Evolutionary conservation across 768 basidiomycete genomes (phyloP), one percentile per base, ranked within the genome.

Genomic region (Hydnomerulius pinastri): DNA sequence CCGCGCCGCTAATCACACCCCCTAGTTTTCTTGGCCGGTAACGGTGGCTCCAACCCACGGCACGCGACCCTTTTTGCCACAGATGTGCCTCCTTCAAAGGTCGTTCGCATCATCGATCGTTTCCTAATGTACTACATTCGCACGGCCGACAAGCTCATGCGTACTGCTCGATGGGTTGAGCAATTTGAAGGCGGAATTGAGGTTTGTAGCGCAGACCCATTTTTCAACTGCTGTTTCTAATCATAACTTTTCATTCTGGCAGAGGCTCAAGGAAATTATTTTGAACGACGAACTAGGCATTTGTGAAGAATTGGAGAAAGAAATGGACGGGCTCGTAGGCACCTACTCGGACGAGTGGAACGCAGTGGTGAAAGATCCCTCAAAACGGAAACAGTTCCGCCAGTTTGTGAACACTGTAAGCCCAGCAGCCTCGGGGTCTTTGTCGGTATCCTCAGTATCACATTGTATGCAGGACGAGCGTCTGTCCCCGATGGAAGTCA

Each of bases 91-190:
- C 82, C 81, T 0, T 75, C 77, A n/a, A 73, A 80, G 54, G 85
- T 83, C 17, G 61, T 86, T 35, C 72, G 73, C 15, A 79, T 85
- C 46, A 71, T 86, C 33, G 86, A 88, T 62, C 73, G 86, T 27
- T 89, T 80, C 70, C 61, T 85, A 3, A 79, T 79, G 66, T 81
- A 77, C 50, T 90, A 89, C 64, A 88, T 90, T 58, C 77, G 76
- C 55, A 85, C 87, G 0, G 87, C 87, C 4, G 87, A 90, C 63
- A 77, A 75, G 53, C 73, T 90, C 11, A 80, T 80, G 68, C 79
- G 87, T 4, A 90, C 87, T 1, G 85, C 87, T 1, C 72, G 85
- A 9, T 90, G 87, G 87, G 67, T 89, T 5, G 87, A 89, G 54
- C 72, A 74, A 8, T 79, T 87, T 66, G 86, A 86, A 33, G 83